Base-by-base conservation (phyloP, 2,329 filamentous ascomycete genomes). In the Colletotrichum cereale region DNA sequence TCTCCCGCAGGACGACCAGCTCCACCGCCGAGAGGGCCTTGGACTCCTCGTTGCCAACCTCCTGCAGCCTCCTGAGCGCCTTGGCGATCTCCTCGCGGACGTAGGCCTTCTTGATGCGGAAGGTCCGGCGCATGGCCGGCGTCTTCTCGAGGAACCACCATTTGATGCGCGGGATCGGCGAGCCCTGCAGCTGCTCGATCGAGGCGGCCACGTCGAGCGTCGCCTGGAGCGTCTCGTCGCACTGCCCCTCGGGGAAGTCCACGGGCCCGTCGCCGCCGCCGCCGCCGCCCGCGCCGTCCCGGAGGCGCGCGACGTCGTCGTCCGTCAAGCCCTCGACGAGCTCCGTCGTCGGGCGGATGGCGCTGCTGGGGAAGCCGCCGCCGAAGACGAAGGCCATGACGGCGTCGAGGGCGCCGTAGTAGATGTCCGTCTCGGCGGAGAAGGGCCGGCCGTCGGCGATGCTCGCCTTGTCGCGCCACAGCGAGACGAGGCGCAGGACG, bases 401-500 rank as follows among this genome's bases (percentile, higher is more conserved):
- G 36, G 75, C 71, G 68, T 82, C 80, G 7, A 82, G 67, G 0
- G 78, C 77, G n/a, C 71, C 73, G 40, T 78, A 76, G 6, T 75
- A 76, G 26, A 83, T 78, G 42, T 78, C 77, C 4, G 76, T 44
- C 63, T 78, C 74, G 1, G 78, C 79, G 0, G 57, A 44, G 47
- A 81, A 82, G 0, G 80, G 79, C 0, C 74, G 74, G 6, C 79
- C 80, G 5, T 77, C 50, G n/a, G 79, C 79, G 2, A 79, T n/a
- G 0, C 73, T 58, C 21, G 66, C 71, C 67, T 83, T 84, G 53
- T 77, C 48, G 24, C 75, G 66, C 79, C 80, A 83, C n/a, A 84
- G 26, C 8, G 77, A 71, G 38, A 83, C 75, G 38, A 84, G 67
- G 29, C 77, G 75, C 40, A 69, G 58, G 10, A 78, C 75, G 14